Conservation (phyloP, 306 rosid species). For the Carpinus fangiana region DNA sequence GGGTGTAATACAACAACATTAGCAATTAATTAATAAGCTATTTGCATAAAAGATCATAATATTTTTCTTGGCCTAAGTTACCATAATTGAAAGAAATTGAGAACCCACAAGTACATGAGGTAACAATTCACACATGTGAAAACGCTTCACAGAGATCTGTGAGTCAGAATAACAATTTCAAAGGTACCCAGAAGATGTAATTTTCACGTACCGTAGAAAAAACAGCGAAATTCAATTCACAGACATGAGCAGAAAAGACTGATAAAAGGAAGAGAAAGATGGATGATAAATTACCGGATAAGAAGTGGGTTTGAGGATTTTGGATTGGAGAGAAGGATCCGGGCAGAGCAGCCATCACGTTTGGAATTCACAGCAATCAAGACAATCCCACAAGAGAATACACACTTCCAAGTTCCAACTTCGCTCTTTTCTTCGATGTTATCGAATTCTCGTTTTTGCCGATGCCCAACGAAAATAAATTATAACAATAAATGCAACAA, state of each 20-base stretch:
- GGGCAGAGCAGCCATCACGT: conserved; percentile 42
- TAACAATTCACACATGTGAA: background rate
- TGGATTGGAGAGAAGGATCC: conserved; percentile 23
- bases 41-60: background rate
- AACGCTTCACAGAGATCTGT: background rate
- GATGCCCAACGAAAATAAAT: background rate
- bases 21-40: background rate
- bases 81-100: background rate
- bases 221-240: background rate
- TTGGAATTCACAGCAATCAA: background rate
- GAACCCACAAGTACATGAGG: background rate
- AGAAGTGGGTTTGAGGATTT: conserved; percentile 31
- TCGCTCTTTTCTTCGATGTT: background rate
- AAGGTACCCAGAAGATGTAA: background rate
- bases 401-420: background rate
- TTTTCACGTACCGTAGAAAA: background rate
- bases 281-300: conserved; percentile 27
- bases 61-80: too few species aligned
- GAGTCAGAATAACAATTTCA: background rate
- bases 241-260: background rate
- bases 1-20: background rate
- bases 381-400: background rate
- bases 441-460: background rate
- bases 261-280: background rate
- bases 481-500: background rate